These are phyloP conservation scores for Leccinum pellstonianum DNA, from an alignment of 768 basidiomycete genomes.

Conservation along the genomic window DNA sequence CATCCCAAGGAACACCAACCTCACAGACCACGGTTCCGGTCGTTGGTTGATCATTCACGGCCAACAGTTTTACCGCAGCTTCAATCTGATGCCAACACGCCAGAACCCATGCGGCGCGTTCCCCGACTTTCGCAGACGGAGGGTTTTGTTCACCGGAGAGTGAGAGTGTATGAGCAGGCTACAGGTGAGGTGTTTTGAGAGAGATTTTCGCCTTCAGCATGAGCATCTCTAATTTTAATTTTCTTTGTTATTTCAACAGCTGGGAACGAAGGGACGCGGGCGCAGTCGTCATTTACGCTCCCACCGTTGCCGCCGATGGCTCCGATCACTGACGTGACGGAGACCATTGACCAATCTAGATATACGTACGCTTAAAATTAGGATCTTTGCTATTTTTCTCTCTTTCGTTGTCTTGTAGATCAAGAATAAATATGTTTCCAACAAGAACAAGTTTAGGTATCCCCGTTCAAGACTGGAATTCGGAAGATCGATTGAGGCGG, in stretches of 20 bases:
- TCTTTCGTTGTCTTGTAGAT: not conserved
- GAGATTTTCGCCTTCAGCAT: not conserved
- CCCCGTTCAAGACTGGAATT: no score
- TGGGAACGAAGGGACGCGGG: conserved; percentile 6
- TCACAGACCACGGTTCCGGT: conserved; percentile 7
- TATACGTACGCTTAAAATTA: conserved; percentile 4
- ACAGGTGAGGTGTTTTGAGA: conserved; percentile 13
- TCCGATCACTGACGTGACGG: conserved; percentile 22
- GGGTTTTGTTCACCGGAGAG: conserved; percentile 32
- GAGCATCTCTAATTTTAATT: not conserved
- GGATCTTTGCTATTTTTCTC: not conserved
- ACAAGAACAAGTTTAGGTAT: not conserved
- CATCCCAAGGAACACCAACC: conserved; percentile 9
- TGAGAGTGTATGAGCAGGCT: conserved; percentile 29
- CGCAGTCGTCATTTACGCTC: conserved; percentile 36
- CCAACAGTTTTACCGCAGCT: conserved; percentile 2
- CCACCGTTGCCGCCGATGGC: conserved; percentile 36
- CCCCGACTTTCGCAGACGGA: conserved; percentile 13
- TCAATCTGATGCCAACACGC: not conserved
- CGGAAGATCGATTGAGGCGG: no score
- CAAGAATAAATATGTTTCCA: not conserved
- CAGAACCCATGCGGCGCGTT: conserved; percentile 13
- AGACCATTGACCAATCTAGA: conserved; percentile 14
- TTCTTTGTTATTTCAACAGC: not conserved
- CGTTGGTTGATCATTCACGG: conserved; percentile 16